Base-by-base conservation (phyloP, 2,329 filamentous ascomycete species). In the Lomentospora prolificans region DNA sequence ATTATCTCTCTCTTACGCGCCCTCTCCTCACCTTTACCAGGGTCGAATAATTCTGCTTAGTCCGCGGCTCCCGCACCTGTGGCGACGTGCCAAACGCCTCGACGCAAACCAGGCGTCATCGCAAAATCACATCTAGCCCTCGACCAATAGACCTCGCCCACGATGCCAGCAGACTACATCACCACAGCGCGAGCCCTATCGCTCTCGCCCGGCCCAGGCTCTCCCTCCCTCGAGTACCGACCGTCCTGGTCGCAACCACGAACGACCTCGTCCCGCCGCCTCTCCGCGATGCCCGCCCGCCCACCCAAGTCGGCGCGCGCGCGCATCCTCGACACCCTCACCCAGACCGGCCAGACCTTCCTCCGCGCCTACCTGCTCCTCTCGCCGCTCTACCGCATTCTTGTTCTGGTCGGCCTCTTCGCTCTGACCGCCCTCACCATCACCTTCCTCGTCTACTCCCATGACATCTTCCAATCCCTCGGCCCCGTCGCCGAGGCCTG, bases 401-500 rank as follows among this genome's bases (percentile, higher is more conserved):
- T 84, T 19, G 74, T 85, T 19, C 68, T 78, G 10, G 58, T 77
- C 3, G 80, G 72, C 24, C 70, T 74, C 7, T 51, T 86, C 14
- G 65, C 76, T 0, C 60, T 75, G n/a, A 69, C 78, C 56, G 73
- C 81, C 7, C 64, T 89, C 10, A 72, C 76, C 27, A 72, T 95
- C 55, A 72, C 90, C 3, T 85, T 89, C 67, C 73, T 95, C 56
- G 69, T 92, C 59, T 94, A 89, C 75, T 89, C 85, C 60, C 85
- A 92, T 68, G 73, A 78, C 61, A 86, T 97, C 66, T 95, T 96
- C 73, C 76, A 80, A 31, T 83, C 79, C 69, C 75, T 97, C 55
- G 80, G 78, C 10, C 89, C 90, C 5, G 70, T 84, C 10, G 89
- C 91, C 22, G 77, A 84, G 67, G 79, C 80, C 60, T 96, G 90